Base-by-base conservation (phyloP, 306 rosid genomes). In the Coriaria nepalensis region DNA sequence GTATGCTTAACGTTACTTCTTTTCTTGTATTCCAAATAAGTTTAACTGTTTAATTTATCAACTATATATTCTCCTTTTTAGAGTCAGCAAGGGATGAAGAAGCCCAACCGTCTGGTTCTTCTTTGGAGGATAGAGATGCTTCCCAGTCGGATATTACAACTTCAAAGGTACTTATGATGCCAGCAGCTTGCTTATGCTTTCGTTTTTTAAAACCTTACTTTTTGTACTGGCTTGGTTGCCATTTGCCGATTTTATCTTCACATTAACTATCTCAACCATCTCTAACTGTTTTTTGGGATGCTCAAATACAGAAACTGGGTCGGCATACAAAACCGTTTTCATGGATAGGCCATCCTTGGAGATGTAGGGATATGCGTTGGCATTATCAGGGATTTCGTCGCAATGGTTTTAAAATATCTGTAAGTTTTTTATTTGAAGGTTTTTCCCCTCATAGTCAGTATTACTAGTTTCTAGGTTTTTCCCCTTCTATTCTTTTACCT, bases 301-400 rank as follows among this genome's bases (percentile, higher is more conserved):
- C 63, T 54, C 78, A 66, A 33, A 53, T 29, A 45, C 59, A 35
- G 66, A 76, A 63, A 60, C 8, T 60, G 62, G 69, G 59, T 20
- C 50, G 33, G 10, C 10, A 8, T 37, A 14, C 69, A 0, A 64
- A 63, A 40, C 82, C 77, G 10, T 78, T 84, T 52, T 40, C 60
- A 37, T 88, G 97, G 97, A 39, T 71, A 52, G 97, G 93, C 43
- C 62, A 68, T 35, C 74, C 87, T 0, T 77, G 72, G 83, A 72
- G 64, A 0, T 75, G 93, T 54, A 70, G 66, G 67, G 82, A 78
- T 48, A 79, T 68, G 57, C 73, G 87, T 44, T 68, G 65, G 49
- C 97, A 84, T 65, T 84, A 78, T 40, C 63, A 69, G 43, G 71
- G 84, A 6, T 84, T 78, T 50, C 47, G 56, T 67, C 68, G 84